A percentile compares a stretch with the other conserved stretches of the same genome.
Conservation (phyloP, 2,329 filamentous ascomycete species). For the Aspergillus calidoustus region DNA sequence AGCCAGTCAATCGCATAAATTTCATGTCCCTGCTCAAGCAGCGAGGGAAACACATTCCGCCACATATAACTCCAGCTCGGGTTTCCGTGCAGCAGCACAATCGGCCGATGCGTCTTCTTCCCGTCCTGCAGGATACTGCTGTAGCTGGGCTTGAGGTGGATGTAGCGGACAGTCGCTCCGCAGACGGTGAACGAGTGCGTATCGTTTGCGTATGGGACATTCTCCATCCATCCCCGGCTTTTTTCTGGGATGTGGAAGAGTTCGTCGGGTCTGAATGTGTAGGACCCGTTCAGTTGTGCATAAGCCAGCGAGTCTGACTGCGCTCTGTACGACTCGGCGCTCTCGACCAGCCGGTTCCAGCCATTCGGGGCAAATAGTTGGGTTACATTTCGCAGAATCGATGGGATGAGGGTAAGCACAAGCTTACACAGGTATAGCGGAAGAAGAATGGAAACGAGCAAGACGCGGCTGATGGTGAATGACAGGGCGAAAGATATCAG, state of each 20-base stretch:
- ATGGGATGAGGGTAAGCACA: background rate
- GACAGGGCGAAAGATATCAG: background rate
- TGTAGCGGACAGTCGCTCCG: constrained; percentile 2
- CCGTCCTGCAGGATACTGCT: constrained; percentile 5
- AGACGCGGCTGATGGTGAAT: background rate
- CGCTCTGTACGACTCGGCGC: background rate
- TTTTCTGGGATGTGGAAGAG: background rate
- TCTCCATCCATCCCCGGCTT: background rate
- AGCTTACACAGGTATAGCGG: background rate
- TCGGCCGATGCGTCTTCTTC: background rate
- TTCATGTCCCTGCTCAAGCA: constrained; percentile 3
- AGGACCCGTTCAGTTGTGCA: background rate
- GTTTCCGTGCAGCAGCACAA: constrained; percentile 6
- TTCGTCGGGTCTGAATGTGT: background rate
- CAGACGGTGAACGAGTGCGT: constrained; percentile 8
- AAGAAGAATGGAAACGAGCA: background rate
- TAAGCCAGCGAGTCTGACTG: background rate
- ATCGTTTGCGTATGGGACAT: background rate
- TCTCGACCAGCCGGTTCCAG: background rate
- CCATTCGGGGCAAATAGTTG: background rate
- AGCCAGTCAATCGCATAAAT: constrained; percentile 10
- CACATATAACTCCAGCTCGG: constrained; percentile 7
- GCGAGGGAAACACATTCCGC: constrained; percentile 4
- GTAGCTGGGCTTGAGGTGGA: constrained; percentile 6
- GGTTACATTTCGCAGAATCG: background rate